These are phyloP conservation scores for Thelephora terrestris DNA, from an alignment of 1,284 basidiomycete species.

Conservation along the genomic window DNA sequence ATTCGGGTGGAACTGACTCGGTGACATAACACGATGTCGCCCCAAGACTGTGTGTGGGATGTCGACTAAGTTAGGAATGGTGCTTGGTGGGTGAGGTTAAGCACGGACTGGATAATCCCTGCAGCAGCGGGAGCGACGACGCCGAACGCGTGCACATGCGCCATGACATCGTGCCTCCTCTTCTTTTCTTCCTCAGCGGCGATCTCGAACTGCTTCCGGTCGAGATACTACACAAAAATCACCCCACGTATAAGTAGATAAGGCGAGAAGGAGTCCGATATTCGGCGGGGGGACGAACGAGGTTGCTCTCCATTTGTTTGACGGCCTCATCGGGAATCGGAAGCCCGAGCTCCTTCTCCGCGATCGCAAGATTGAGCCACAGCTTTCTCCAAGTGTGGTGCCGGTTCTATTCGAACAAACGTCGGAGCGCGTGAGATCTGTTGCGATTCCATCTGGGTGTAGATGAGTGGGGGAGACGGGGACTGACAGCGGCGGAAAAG, in stretches of 20 bases:
- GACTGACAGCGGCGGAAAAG: constrained; percentile 79
- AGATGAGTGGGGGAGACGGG: neutral
- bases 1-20: constrained; percentile 49
- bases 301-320: constrained; percentile 86
- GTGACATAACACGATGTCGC: constrained; percentile 99
- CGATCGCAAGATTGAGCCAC: constrained; percentile 94
- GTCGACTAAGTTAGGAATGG: constrained; percentile 4
- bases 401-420: constrained; percentile 54
- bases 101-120: constrained; percentile 89
- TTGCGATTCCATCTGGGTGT: neutral
- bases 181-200: constrained; percentile 96
- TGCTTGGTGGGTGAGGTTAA: neutral
- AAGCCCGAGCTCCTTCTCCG: constrained; percentile 93
- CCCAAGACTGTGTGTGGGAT: constrained; percentile 52
- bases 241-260: neutral
- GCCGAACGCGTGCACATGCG: constrained; percentile 97
- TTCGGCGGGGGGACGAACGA: constrained; percentile 42
- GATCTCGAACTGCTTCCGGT: constrained; percentile 84
- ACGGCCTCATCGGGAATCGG: constrained; percentile 87
- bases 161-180: constrained; percentile 98
- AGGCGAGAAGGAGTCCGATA: neutral
- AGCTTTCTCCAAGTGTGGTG: constrained; percentile 96
- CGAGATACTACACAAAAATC: constrained; percentile 50
- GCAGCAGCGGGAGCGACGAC: constrained; percentile 90
- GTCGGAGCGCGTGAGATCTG: neutral